A percentile compares a stretch with the other conserved stretches of the same genome.
Evolutionary conservation across 2,329 filamentous ascomycete genomes (phyloP).

Genomic region (Fusarium hainanense): DNA sequence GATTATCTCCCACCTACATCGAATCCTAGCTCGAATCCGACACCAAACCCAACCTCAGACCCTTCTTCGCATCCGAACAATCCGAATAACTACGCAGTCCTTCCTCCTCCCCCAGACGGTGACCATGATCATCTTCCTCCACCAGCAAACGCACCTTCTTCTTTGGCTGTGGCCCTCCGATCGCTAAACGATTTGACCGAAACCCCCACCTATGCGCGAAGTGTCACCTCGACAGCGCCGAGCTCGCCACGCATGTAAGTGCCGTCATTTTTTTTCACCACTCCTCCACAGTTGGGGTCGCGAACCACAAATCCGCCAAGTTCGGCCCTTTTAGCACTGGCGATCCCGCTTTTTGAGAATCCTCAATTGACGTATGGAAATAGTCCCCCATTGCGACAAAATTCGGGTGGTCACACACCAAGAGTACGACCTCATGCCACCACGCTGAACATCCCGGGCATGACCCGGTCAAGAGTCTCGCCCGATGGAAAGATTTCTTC

Average conservation of each 20-base stretch:
- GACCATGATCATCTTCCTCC: slow-evolving; percentile 45
- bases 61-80: slow-evolving; percentile 42
- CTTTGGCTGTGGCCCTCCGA: slow-evolving; percentile 56
- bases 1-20: slow-evolving; percentile 33
- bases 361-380: slow-evolving; percentile 40
- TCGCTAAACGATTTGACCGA: slow-evolving; percentile 60
- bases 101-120: slow-evolving; percentile 52
- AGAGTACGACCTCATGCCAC: slow-evolving; percentile 85
- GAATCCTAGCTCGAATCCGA: slow-evolving; percentile 44
- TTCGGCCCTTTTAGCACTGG: slow-evolving; percentile 40
- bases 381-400: slow-evolving; percentile 76
- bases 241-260: slow-evolving; percentile 69
- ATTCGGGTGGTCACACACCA: slow-evolving; percentile 81
- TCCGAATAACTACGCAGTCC: slow-evolving; percentile 48
- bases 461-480: slow-evolving; percentile 94
- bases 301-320: slow-evolving; percentile 36
- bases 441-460: slow-evolving; percentile 94
- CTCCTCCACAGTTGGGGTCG: slow-evolving; percentile 25
- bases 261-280: slow-evolving; percentile 19
- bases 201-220: slow-evolving; percentile 67
- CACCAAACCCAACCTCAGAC: slow-evolving; percentile 27
- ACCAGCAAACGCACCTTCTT: slow-evolving; percentile 43
- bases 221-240: slow-evolving; percentile 68
- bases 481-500: slow-evolving; percentile 95
- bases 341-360: slow-evolving; percentile 28